A percentile compares a stretch with the other conserved stretches of the same genome.
These are phyloP conservation scores for Ustilago bromivora DNA, from an alignment of 1,284 basidiomycete genomes.

Conservation along the genomic window DNA sequence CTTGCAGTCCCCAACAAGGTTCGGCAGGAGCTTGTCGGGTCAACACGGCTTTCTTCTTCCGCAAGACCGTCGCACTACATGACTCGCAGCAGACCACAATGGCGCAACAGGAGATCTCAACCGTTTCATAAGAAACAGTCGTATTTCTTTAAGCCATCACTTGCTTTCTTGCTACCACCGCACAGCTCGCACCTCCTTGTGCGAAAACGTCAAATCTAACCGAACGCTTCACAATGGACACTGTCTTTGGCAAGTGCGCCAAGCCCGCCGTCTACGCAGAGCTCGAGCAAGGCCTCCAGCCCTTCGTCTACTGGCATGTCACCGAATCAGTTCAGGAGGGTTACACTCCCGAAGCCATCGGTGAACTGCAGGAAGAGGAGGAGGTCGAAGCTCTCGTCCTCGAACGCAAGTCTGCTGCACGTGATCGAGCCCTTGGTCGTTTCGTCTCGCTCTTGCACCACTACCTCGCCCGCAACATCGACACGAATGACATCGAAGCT, in stretches of 20 bases:
- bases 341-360: constrained; percentile 29
- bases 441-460: constrained; percentile 30
- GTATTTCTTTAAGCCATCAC: background rate
- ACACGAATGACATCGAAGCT: background rate
- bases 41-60: constrained; percentile 1
- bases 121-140: background rate
- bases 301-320: constrained; percentile 44
- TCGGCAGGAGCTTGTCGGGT: constrained; percentile 2
- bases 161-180: background rate
- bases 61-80: background rate
- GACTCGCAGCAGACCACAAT: background rate
- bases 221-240: constrained; percentile 11
- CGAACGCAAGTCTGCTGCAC: constrained; percentile 27
- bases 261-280: constrained; percentile 21
- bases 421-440: constrained; percentile 36
- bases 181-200: background rate
- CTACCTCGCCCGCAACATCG: constrained; percentile 20
- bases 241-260: constrained; percentile 18
- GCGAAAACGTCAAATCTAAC: background rate
- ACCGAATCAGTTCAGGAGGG: constrained; percentile 39
- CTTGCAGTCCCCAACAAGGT: background rate
- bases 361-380: constrained; percentile 27
- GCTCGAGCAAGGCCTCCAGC: constrained; percentile 36
- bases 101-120: background rate
- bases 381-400: constrained; percentile 46